Conservation (phyloP, 352 stramenopile species). For the Discostella stelligera region DNA sequence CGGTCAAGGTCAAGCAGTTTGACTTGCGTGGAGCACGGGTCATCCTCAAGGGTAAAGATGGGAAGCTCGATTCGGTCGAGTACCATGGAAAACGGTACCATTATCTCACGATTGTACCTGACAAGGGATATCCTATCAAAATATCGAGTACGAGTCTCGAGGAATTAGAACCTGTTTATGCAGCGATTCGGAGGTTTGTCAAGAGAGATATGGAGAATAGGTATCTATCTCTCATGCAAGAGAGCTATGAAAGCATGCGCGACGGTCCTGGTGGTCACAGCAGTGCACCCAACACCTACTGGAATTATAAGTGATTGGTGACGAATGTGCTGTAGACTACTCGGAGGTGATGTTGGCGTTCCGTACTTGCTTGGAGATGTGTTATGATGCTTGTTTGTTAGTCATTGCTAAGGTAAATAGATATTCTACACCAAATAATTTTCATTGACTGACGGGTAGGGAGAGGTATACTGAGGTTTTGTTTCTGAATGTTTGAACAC, state of each 20-base stretch:
- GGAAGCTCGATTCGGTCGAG: slow-evolving; percentile 71
- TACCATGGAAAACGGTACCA: slow-evolving; percentile 75
- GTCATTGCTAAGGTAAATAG: not conserved
- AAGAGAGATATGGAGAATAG: slow-evolving; percentile 42
- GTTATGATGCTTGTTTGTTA: not conserved
- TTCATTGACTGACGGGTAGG: too few species aligned
- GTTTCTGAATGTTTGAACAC: too few species aligned
- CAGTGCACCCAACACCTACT: not conserved
- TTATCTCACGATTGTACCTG: slow-evolving; percentile 76
- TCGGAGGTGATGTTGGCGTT: too few species aligned
- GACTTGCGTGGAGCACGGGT: slow-evolving; percentile 75
- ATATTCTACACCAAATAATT: too few species aligned
- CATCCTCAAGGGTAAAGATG: slow-evolving; percentile 75
- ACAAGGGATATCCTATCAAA: slow-evolving; percentile 80
- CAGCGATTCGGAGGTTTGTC: slow-evolving; percentile 68
- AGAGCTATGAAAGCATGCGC: slow-evolving; percentile 14
- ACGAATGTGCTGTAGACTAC: not conserved
- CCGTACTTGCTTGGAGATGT: not conserved
- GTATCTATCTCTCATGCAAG: slow-evolving; percentile 12
- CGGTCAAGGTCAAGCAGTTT: slow-evolving; percentile 83
- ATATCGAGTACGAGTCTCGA: slow-evolving; percentile 74
- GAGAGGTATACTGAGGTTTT: too few species aligned
- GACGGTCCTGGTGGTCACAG: not conserved
- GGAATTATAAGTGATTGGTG: not conserved
- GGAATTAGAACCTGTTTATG: slow-evolving; percentile 76